Base-by-base conservation (phyloP, 2,329 filamentous ascomycete species). In the Aspergillus sp. region DNA sequence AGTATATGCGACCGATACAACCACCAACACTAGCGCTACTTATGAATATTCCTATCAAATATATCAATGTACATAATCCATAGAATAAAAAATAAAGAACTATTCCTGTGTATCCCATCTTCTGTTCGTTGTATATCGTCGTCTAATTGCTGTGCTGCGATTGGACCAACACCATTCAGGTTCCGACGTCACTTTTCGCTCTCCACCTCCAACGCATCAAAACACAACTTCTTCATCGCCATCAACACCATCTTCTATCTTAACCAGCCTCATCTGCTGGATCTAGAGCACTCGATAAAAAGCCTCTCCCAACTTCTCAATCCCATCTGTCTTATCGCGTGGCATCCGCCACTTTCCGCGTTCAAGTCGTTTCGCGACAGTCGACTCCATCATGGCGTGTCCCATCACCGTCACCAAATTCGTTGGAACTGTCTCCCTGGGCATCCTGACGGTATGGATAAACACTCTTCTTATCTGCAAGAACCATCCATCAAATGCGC, bases 371-470 rank as follows among this genome's bases (percentile, higher is more conserved):
- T 32, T 32, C 31, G 31, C 31, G n/a, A 32, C n/a, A 8, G 31
- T 32, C 31, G n/a, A 13, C 12, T 9, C 31, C 55, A 74, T 63
- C 67, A 86, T 89, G 80, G 76, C 81, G 57, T 81, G 78, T 57
- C 82, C 77, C 58, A 81, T 95, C 61, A 83, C 88, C 44, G 72
- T 86, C 66, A 82, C 87, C 72, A 96, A 97, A 73, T 95, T 96
- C 66, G 86, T 96, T 55, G 91, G 91, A 61, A 94, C 89, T 40
- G 81, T 95, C 54, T 91, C 86, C 58, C 78, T 96, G 45, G 91
- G 91, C 51, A 78, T 96, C 45, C 72, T 95, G 66, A 95, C 90
- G 47, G 90, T 95, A 79, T 60, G 85, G 74, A 13, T 13, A 10
- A 7, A 13, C 33, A 8, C 12, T 3, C 8, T 2, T 13, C 3